phyloP scores from a whole-genome alignment of 2,329 filamentous ascomycete genomes.

The Cladosporium sp. region DNA sequence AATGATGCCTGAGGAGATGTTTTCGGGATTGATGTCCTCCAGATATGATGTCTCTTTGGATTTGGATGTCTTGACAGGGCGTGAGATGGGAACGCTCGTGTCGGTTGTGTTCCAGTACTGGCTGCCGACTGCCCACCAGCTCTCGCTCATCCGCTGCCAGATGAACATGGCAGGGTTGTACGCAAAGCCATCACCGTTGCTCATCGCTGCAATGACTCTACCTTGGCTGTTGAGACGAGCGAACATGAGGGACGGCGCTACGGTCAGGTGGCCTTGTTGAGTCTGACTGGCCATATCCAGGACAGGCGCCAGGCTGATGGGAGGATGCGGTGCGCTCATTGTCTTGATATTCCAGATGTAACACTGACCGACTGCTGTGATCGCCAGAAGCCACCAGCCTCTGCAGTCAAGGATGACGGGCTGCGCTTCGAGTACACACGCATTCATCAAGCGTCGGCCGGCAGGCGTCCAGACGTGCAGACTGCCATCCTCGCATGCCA shows the following conservation, averaged over 20 bases:
- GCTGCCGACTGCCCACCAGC: constrained; percentile 96
- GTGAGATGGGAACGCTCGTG: constrained; percentile 62
- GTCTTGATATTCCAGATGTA: constrained; percentile 90
- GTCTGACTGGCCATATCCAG: constrained; percentile 79
- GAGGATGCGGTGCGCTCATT: constrained; percentile 71
- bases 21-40: constrained; percentile 43
- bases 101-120: constrained; percentile 99
- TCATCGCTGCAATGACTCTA: constrained; percentile 79
- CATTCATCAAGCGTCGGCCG: constrained; percentile 76
- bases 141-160: constrained; percentile 93
- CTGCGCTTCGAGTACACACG: constrained; percentile 82
- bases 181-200: constrained; percentile 88
- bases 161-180: constrained; percentile 80
- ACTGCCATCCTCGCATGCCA: constrained; percentile 86
- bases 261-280: constrained; percentile 70
- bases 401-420: constrained; percentile 90
- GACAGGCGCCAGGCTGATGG: constrained; percentile 80
- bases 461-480: constrained; percentile 89
- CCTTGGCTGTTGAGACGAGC: constrained; percentile 86
- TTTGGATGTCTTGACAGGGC: constrained; percentile 6
- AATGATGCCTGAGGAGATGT: constrained; percentile 83
- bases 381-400: constrained; percentile 81
- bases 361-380: constrained; percentile 80
- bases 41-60: neutral
- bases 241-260: constrained; percentile 78